A percentile compares a stretch with the other conserved stretches of the same genome.
Conservation (phyloP, 2,329 filamentous ascomycete genomes). For the Pleomassaria siparia region DNA sequence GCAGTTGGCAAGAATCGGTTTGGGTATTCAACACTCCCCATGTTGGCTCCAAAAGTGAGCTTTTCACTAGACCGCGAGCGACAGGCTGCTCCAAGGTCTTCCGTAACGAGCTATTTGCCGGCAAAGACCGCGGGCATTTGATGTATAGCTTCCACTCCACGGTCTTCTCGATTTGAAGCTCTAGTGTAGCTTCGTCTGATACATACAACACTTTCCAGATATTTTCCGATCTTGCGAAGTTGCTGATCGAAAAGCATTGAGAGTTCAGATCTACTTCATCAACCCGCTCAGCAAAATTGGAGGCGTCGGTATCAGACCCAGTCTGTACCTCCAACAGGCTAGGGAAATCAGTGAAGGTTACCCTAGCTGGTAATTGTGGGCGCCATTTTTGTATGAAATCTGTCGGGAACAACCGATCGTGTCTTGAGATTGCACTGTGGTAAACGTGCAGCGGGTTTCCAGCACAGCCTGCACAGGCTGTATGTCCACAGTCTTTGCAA, state of each 20-base stretch:
- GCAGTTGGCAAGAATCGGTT: constrained; percentile 10
- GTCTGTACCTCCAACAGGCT: constrained; percentile 3
- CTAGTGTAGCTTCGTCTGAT: constrained; percentile 42
- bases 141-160: constrained; percentile 51
- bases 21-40: constrained; percentile 30
- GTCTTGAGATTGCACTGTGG: constrained; percentile 3
- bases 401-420: constrained; percentile 41
- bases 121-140: constrained; percentile 42
- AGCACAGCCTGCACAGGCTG: constrained; percentile 56
- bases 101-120: constrained; percentile 44
- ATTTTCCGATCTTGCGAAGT: constrained; percentile 27
- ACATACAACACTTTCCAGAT: constrained; percentile 49
- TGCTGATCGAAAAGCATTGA: constrained; percentile 16
- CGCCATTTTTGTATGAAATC: constrained; percentile 50
- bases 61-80: constrained; percentile 16
- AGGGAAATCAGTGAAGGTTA: constrained; percentile 23
- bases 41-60: constrained; percentile 14
- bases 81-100: constrained; percentile 41
- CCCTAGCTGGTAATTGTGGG: constrained; percentile 19
- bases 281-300: constrained; percentile 12
- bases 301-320: too few species aligned
- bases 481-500: constrained; percentile 58
- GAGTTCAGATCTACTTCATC: constrained; percentile 10
- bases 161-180: constrained; percentile 42
- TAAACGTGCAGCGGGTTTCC: constrained; percentile 58